Percentiles rank a stretch among this genome's conserved stretches.
These are phyloP conservation scores for Beauveria rudraprayagi DNA, from an alignment of 2,329 filamentous ascomycete species.

Conservation along the genomic window DNA sequence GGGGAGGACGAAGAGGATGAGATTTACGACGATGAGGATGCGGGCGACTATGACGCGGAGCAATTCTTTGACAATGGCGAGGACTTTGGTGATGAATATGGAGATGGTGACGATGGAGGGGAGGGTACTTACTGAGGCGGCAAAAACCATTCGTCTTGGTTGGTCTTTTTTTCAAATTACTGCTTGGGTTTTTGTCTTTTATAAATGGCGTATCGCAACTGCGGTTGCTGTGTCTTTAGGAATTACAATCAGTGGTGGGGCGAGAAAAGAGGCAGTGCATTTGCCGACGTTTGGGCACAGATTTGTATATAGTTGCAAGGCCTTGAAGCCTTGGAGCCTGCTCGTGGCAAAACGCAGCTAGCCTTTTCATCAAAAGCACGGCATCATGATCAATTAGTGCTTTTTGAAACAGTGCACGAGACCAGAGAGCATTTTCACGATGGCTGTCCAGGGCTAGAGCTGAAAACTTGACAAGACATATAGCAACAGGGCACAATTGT, in stretches of 20 bases:
- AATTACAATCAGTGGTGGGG: neutral
- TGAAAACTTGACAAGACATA: neutral
- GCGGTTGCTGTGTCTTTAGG: neutral
- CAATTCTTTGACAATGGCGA: constrained; percentile 52
- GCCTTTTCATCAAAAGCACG: neutral
- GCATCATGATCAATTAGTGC: neutral
- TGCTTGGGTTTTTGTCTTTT: neutral
- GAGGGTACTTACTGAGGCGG: constrained; percentile 30
- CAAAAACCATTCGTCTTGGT: neutral
- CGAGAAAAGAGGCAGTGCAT: neutral
- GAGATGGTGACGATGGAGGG: constrained; percentile 40
- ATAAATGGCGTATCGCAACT: neutral
- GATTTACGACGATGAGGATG: constrained; percentile 49
- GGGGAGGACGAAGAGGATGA: constrained; percentile 42
- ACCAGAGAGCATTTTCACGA: neutral
- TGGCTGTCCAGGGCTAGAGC: too few relatives aligned
- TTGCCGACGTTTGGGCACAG: neutral
- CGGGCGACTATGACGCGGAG: constrained; percentile 54
- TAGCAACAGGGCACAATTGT: too few relatives aligned
- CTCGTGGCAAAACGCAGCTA: neutral
- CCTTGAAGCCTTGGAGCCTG: neutral
- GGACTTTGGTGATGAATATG: constrained; percentile 45
- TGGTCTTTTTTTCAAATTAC: neutral
- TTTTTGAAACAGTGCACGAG: too few relatives aligned
- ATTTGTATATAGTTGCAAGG: constrained; percentile 5